phyloP scores from a whole-genome alignment of 768 basidiomycete genomes.

The Hemileccinum impolitum region DNA sequence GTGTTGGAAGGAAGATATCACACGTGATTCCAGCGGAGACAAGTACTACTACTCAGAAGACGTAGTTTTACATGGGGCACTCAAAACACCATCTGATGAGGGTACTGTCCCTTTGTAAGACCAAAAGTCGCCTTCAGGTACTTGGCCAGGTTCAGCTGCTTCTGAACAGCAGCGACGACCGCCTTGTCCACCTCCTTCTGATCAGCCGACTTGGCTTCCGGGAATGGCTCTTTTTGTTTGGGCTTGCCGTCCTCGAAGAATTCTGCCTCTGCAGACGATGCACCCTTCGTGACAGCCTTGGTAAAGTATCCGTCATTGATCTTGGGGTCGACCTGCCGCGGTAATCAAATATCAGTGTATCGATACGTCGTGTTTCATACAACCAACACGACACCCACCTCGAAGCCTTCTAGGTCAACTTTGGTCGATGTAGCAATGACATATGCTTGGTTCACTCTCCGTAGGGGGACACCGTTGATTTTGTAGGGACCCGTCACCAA shows the following conservation, averaged over 20 bases:
- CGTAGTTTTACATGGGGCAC: constrained; percentile 24
- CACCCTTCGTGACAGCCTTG: constrained; percentile 68
- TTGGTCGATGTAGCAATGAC: constrained; percentile 97
- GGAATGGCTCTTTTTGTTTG: constrained; percentile 82
- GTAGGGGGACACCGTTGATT: constrained; percentile 96
- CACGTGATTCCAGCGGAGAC: constrained; percentile 11
- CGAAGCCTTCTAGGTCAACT: constrained; percentile 72
- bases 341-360: constrained; percentile 2
- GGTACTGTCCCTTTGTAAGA: constrained; percentile 94
- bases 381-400: constrained; percentile 47
- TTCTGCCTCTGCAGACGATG: constrained; percentile 87
- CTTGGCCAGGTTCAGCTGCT: constrained; percentile 85
- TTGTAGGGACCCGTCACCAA: constrained; percentile 98
- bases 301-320: constrained; percentile 93
- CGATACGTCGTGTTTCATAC: neutral
- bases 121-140: constrained; percentile 93
- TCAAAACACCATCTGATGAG: constrained; percentile 93
- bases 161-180: constrained; percentile 82
- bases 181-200: constrained; percentile 86
- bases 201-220: constrained; percentile 82
- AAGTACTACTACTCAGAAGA: constrained; percentile 1
- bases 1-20: constrained; percentile 16
- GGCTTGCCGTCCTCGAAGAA: constrained; percentile 95
- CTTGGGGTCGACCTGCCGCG: constrained; percentile 73
- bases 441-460: constrained; percentile 98